phyloP scores from a whole-genome alignment of 2,329 filamentous ascomycete genomes.

The Diaporthe citriasiana region DNA sequence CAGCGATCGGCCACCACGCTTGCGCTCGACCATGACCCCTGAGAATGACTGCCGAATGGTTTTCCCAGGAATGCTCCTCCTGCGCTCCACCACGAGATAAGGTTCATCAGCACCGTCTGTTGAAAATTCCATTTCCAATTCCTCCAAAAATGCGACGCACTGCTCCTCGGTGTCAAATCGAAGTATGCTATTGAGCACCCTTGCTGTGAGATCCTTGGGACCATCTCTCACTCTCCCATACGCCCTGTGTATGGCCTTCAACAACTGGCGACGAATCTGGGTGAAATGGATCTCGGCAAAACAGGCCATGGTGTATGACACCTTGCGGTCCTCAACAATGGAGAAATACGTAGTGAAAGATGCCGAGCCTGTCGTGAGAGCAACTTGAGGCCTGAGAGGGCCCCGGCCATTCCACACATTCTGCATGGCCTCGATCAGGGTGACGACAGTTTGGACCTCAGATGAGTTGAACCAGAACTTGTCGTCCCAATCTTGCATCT shows the following conservation, averaged over 20 bases:
- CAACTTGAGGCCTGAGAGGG: slow-evolving; percentile 65
- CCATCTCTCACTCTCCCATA: slow-evolving; percentile 70
- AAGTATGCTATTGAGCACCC: slow-evolving; percentile 69
- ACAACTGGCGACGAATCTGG: slow-evolving; percentile 69
- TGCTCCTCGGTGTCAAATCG: slow-evolving; percentile 77
- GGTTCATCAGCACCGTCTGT: slow-evolving; percentile 53
- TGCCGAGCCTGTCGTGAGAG: slow-evolving; percentile 63
- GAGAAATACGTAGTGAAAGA: slow-evolving; percentile 70
- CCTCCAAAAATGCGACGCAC: slow-evolving; percentile 74
- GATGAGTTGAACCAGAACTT: slow-evolving; percentile 68
- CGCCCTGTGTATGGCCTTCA: slow-evolving; percentile 67
- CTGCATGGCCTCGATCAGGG: slow-evolving; percentile 72
- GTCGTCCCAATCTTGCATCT: slow-evolving; percentile 68
- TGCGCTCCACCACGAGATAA: slow-evolving; percentile 62
- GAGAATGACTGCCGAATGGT: slow-evolving; percentile 71
- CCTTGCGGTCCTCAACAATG: slow-evolving; percentile 67
- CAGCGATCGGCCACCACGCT: slow-evolving; percentile 66
- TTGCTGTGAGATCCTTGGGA: slow-evolving; percentile 72
- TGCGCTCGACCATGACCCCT: slow-evolving; percentile 69
- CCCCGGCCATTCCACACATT: slow-evolving; percentile 70
- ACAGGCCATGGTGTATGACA: slow-evolving; percentile 79
- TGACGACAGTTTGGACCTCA: slow-evolving; percentile 72
- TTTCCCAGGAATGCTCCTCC: slow-evolving; percentile 60
- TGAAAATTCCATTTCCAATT: slow-evolving; percentile 68
- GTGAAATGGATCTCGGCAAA: slow-evolving; percentile 78